phyloP scores from a whole-genome alignment of 1,284 basidiomycete genomes.

The Cryptococcus deneoformans region DNA sequence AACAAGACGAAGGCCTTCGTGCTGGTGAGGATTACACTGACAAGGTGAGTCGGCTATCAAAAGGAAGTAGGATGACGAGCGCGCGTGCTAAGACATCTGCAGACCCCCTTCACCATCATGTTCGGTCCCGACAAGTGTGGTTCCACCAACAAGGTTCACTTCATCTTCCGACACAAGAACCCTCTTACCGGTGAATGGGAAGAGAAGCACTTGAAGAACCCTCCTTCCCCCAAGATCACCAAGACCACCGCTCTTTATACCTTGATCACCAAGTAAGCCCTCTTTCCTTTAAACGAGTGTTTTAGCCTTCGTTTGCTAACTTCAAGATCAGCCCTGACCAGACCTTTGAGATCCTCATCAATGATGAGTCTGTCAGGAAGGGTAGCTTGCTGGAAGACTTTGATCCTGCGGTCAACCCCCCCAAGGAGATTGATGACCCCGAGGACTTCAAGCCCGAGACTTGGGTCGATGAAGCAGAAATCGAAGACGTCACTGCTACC shows the following conservation, averaged over 20 bases:
- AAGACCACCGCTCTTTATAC: constrained; percentile 92
- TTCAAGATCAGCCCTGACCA: constrained; percentile 71
- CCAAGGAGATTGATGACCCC: constrained; percentile 86
- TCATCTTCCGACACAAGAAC: constrained; percentile 96
- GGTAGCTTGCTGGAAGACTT: constrained; percentile 94
- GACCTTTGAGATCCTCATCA: constrained; percentile 89
- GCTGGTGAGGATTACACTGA: constrained; percentile 93
- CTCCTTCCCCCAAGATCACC: constrained; percentile 81
- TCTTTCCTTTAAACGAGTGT: not conserved
- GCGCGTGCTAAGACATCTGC: not conserved
- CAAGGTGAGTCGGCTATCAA: constrained; percentile 51
- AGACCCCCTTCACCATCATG: constrained; percentile 96
- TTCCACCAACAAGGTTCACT: constrained; percentile 67
- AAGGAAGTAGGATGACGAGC: too few species aligned
- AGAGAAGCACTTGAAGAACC: constrained; percentile 89
- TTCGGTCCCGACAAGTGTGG: constrained; percentile 70
- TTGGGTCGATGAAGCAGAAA: constrained; percentile 90
- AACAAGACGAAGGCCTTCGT: constrained; percentile 70
- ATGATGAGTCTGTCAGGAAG: constrained; percentile 74
- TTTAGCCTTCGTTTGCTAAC: not conserved
- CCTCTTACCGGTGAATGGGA: constrained; percentile 86
- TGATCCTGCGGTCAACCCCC: constrained; percentile 89
- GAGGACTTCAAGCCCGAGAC: constrained; percentile 84
- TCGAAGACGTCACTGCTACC: constrained; percentile 76
- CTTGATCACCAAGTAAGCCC: constrained; percentile 76